Evolutionary conservation across 2,329 filamentous ascomycete genomes (phyloP).

Genomic region (Colletotrichum aenigma): DNA sequence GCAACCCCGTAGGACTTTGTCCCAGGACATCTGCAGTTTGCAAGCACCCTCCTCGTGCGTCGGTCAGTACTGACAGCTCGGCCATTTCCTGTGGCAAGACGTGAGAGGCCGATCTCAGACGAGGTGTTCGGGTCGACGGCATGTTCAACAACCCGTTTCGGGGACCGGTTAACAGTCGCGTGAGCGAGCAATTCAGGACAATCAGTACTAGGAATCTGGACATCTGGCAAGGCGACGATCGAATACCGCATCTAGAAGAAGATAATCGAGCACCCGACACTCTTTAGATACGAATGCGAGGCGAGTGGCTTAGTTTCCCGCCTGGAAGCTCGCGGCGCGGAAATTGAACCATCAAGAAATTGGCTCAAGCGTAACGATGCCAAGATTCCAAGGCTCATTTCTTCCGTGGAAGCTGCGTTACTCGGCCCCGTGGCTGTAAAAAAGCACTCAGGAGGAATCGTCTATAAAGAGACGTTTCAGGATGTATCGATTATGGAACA

Average conservation of each 20-base stretch:
- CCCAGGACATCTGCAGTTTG: no score
- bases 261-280: neutral
- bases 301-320: neutral
- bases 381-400: neutral
- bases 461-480: neutral
- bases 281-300: neutral
- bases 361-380: neutral
- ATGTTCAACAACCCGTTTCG: neutral
- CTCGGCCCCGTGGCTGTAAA: no score
- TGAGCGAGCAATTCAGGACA: accelerated
- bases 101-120: no score
- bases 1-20: no score
- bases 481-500: accelerated
- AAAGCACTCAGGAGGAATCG: no score
- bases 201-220: accelerated
- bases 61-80: accelerated
- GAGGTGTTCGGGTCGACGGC: neutral
- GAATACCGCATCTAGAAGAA: accelerated
- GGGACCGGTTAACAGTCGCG: neutral
- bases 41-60: neutral
- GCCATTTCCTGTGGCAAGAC: neutral
- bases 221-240: neutral
- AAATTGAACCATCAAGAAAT: neutral
- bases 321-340: neutral
- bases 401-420: neutral